Conservation (phyloP, 176 grass and related monocot genomes). For the Carex parvula region DNA sequence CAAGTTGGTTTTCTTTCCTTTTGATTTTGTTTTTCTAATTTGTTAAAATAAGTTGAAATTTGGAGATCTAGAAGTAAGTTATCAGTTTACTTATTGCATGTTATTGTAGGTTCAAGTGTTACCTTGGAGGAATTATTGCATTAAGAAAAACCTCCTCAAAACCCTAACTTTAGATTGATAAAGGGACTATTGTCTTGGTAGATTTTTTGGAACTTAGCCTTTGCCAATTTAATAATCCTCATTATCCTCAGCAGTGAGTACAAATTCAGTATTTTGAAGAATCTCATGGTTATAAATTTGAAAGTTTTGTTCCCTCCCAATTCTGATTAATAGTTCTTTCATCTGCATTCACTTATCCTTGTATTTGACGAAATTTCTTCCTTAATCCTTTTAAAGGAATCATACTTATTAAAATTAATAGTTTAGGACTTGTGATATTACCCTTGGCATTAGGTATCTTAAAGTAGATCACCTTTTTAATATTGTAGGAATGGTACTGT, state of each 20-base stretch:
- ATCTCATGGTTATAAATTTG: background rate
- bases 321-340: background rate
- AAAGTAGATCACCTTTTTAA: background rate
- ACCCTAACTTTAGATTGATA: slow-evolving; percentile 4
- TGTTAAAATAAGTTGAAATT: background rate
- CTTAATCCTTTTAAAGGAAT: background rate
- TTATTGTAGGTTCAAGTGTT: background rate
- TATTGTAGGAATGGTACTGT: no score
- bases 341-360: background rate
- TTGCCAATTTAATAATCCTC: background rate
- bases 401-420: no score
- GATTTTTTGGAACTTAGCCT: background rate
- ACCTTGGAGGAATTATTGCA: background rate
- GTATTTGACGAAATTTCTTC: background rate
- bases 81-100: background rate
- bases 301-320: background rate
- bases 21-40: background rate
- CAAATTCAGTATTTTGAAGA: no score
- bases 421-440: no score
- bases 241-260: background rate
- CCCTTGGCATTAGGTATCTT: no score
- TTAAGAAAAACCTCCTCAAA: background rate
- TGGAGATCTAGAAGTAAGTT: background rate
- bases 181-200: background rate
- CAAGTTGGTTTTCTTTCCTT: slow-evolving; percentile 12